Evolutionary conservation across 208 protist species (phyloP).

Genomic region (Angomonas deanei): DNA sequence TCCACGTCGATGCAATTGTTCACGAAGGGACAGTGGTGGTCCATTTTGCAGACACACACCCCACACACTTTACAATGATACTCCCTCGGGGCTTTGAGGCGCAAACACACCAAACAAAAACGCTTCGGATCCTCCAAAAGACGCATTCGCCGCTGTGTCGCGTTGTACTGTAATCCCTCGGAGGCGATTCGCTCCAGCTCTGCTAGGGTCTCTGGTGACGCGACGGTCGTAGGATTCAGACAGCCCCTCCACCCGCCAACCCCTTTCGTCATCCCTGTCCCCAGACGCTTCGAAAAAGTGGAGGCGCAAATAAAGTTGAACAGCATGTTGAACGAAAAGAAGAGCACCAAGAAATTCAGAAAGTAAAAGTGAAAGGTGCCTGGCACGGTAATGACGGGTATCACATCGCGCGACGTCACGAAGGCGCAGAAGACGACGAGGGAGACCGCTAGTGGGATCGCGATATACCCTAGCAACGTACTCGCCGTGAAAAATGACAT

Average conservation of each 20-base stretch:
- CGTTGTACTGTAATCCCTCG: conserved; percentile 21
- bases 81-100: conserved; percentile 83
- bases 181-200: conserved; percentile 37
- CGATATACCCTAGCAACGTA: not conserved
- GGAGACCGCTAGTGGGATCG: conserved; percentile 34
- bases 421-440: conserved; percentile 55
- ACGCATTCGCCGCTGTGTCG: conserved; percentile 19
- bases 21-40: conserved; percentile 91
- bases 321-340: conserved; percentile 58
- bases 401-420: conserved; percentile 27
- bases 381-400: conserved; percentile 35
- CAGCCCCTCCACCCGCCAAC: not conserved
- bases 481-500: not conserved
- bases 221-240: not conserved
- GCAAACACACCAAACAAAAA: conserved; percentile 54
- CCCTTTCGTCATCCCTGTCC: conserved; percentile 9
- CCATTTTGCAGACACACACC: conserved; percentile 73
- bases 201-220: conserved; percentile 5
- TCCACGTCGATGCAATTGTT: conserved; percentile 84
- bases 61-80: conserved; percentile 82
- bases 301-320: conserved; percentile 60
- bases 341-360: conserved; percentile 24
- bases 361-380: conserved; percentile 19
- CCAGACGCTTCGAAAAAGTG: conserved; percentile 29
- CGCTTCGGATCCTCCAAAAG: conserved; percentile 61